Evolutionary conservation across 2,329 filamentous ascomycete species (phyloP).

Genomic region (Talaromyces amestolkiae): DNA sequence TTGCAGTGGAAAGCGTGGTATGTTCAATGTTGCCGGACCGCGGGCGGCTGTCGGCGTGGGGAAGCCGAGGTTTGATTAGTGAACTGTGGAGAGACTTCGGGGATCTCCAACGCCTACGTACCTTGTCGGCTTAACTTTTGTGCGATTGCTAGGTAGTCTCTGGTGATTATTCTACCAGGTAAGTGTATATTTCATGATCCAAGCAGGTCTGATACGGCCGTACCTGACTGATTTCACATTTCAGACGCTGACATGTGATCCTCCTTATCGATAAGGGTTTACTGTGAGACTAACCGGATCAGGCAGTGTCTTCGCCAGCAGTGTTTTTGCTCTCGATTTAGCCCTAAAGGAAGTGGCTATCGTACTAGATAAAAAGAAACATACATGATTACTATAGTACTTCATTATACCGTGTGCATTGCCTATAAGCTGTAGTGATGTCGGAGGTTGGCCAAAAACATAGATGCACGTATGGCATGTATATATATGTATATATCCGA

Average conservation of each 20-base stretch:
- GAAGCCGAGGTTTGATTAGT: constrained; percentile 10
- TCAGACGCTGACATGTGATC: neutral
- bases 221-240: neutral
- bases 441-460: no score
- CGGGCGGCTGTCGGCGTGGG: constrained; percentile 5
- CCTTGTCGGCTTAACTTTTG: neutral
- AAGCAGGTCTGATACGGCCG: neutral
- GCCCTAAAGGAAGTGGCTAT: neutral
- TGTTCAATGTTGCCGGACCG: neutral
- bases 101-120: no score
- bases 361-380: neutral
- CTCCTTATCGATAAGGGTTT: neutral
- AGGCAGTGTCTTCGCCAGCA: no score
- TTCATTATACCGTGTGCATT: no score
- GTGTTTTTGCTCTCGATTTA: neutral
- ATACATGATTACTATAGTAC: no score
- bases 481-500: no score
- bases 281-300: neutral
- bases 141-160: neutral
- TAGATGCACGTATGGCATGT: no score
- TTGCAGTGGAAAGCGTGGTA: neutral
- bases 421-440: no score
- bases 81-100: neutral
- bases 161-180: no score
- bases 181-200: no score